Conservation (phyloP, 2,329 filamentous ascomycete genomes). For the Trichothecium sympodiale region DNA sequence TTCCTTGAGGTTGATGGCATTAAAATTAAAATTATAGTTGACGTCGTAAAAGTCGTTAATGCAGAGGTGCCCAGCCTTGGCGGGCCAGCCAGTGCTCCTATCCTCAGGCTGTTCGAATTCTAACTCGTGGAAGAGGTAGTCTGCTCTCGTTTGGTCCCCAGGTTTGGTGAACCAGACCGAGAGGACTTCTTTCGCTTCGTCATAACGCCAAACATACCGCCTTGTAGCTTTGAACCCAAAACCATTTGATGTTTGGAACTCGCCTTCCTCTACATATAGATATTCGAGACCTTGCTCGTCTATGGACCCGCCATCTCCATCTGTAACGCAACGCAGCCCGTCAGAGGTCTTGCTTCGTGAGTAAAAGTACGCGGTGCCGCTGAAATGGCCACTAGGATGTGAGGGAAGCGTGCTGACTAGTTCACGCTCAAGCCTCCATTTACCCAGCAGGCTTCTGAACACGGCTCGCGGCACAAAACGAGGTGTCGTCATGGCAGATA, state of each 20-base stretch:
- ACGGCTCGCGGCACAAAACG: slow-evolving; percentile 53
- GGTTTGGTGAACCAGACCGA: slow-evolving; percentile 65
- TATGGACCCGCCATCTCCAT: slow-evolving; percentile 5
- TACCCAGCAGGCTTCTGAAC: slow-evolving; percentile 60
- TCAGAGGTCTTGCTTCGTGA: slow-evolving; percentile 48
- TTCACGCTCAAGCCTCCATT: slow-evolving; percentile 52
- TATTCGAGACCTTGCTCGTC: slow-evolving; percentile 43
- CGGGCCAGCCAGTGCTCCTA: slow-evolving; percentile 41
- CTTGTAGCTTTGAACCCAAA: slow-evolving; percentile 48
- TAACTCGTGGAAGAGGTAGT: slow-evolving; percentile 68
- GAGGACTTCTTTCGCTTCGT: slow-evolving; percentile 45
- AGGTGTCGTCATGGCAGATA: slow-evolving; percentile 28
- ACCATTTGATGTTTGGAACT: slow-evolving; percentile 46
- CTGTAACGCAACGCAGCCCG: slow-evolving; percentile 26
- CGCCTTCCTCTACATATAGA: slow-evolving; percentile 57
- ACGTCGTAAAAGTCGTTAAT: slow-evolving; percentile 62
- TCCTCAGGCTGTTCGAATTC: slow-evolving; percentile 38
- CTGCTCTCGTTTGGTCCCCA: slow-evolving; percentile 49
- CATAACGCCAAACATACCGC: slow-evolving; percentile 64
- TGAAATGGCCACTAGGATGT: slow-evolving; percentile 54
- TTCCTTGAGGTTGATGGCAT: slow-evolving; percentile 40
- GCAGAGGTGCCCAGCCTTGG: slow-evolving; percentile 59
- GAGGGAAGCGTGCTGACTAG: slow-evolving; percentile 41
- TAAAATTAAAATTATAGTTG: slow-evolving; percentile 54
- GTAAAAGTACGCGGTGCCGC: slow-evolving; percentile 53